These are phyloP conservation scores for Diaporthe sp. DNA, from an alignment of 2,329 filamentous ascomycete genomes.

Conservation along the genomic window DNA sequence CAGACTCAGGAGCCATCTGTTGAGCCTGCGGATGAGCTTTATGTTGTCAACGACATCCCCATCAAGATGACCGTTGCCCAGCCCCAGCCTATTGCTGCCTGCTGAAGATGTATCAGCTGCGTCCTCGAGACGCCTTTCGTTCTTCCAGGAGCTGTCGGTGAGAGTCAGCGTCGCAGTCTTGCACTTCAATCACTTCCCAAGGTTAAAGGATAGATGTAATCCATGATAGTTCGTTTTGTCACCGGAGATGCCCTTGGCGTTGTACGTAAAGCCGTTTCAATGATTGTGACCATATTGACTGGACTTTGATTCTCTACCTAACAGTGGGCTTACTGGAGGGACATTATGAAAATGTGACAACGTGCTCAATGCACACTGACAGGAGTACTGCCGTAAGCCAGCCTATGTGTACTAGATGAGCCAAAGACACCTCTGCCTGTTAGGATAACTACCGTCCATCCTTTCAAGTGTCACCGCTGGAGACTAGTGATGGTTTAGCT, in stretches of 20 bases:
- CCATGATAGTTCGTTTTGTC: too few relatives aligned
- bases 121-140: neutral
- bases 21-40: constrained; percentile 22
- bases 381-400: neutral
- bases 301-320: neutral
- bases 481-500: neutral
- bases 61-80: constrained; percentile 11
- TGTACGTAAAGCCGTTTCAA: neutral
- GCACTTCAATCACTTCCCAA: neutral
- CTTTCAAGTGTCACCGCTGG: neutral
- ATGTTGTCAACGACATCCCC: constrained; percentile 13
- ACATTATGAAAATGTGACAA: neutral
- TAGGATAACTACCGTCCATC: neutral
- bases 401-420: neutral
- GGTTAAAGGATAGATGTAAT: neutral
- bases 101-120: constrained; percentile 16
- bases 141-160: neutral
- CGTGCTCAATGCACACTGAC: neutral
- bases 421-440: neutral
- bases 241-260: neutral
- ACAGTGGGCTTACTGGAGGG: too few relatives aligned
- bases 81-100: constrained; percentile 8
- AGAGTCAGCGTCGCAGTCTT: neutral
- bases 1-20: neutral
- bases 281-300: neutral